Base-by-base conservation (phyloP, 345 rosid genomes). In the Populus pruinosa region DNA sequence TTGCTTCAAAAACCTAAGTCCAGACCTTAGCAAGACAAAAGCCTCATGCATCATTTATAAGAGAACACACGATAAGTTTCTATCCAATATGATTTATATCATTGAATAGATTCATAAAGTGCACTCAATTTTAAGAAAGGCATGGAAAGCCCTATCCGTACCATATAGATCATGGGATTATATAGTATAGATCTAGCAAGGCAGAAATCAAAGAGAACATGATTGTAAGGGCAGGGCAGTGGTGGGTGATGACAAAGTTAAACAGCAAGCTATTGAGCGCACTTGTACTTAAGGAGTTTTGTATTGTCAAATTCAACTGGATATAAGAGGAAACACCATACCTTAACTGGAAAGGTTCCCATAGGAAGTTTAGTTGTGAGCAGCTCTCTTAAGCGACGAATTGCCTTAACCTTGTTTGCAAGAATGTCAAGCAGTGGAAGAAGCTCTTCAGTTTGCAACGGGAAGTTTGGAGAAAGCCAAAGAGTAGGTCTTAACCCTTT, bases 341-440 rank as follows among this genome's bases (percentile, higher is more conserved):
- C 98, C 96, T 96, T 96, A 64, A 96, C 97, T 0, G 99, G 99
- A 84, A 96, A 96, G 29, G 98, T 91, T 77, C 98, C 99, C 67
- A 81, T 38, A 0, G 99, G 99, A 81, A 96, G 98, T 82, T 93
- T 96, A 76, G 98, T 93, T 8, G 99, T 93, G 38, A 96, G 93
- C 78, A 96, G 86, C 78, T 96, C 99, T 81, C 99, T 90, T 39
- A 96, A 87, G 17, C 99, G 97, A 72, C 98, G 98, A 71, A 96
- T 92, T 4, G 98, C 99, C 81, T 96, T 96, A 69, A 96, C 99
- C 84, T 96, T 96, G 88, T 89, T 96, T 36, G 99, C 99, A 25
- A 96, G 93, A 86, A 96, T 96, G 85, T 93, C 99, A 38, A 96
- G 98, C 88, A 96, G 81, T 14, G 99, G 99, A 82, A 96, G 89